Conservation (phyloP, 176 grass and related monocot genomes). For the Areca catechu region DNA sequence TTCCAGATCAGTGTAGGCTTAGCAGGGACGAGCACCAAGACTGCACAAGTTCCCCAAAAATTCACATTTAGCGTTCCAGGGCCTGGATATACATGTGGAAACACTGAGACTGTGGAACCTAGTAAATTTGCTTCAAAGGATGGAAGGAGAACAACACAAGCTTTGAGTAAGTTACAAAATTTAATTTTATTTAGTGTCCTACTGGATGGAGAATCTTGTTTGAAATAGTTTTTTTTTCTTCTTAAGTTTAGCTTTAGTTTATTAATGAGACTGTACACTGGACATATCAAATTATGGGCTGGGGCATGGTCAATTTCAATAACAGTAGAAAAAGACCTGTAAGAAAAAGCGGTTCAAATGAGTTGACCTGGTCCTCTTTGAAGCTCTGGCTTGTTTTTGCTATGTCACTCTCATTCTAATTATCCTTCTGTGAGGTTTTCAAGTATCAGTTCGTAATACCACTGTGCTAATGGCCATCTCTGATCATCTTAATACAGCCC, state of each 20-base stretch:
- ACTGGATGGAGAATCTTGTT: too few relatives aligned
- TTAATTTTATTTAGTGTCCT: too few relatives aligned
- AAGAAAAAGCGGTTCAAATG: too few relatives aligned
- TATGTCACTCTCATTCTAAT: neutral
- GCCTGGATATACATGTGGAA: conserved; percentile 70
- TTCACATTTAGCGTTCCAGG: conserved; percentile 78
- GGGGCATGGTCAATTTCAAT: too few relatives aligned
- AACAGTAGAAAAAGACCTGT: too few relatives aligned
- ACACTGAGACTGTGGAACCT: conserved; percentile 42
- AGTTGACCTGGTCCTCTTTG: too few relatives aligned
- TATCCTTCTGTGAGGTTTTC: neutral
- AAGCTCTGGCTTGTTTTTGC: too few relatives aligned
- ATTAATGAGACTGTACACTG: too few relatives aligned
- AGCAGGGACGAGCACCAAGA: conserved; percentile 69
- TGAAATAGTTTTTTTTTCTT: too few relatives aligned
- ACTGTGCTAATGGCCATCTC: neutral
- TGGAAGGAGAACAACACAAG: conserved; percentile 62
- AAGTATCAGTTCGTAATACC: neutral
- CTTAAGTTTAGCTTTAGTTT: too few relatives aligned
- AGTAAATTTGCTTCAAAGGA: conserved; percentile 40
- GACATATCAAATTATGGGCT: too few relatives aligned
- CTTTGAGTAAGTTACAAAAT: conserved; percentile 48
- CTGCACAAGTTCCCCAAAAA: conserved; percentile 55
- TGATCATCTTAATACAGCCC: neutral
- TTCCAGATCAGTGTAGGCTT: conserved; percentile 79